These are phyloP conservation scores for Lyophyllum decastes DNA, from an alignment of 768 basidiomycete species.

Conservation along the genomic window DNA sequence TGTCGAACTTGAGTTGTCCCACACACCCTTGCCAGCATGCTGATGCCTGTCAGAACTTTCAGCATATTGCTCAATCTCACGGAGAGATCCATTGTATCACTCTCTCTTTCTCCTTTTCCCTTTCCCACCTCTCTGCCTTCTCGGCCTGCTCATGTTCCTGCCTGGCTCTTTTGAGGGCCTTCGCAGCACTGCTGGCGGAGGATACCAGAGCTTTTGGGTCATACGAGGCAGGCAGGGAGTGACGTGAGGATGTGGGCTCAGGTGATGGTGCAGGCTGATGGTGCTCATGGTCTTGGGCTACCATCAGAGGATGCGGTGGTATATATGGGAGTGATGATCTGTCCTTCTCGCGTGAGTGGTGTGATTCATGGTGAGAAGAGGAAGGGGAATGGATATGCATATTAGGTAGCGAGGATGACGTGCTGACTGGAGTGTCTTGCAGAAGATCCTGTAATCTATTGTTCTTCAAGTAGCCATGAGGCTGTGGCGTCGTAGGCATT, in stretches of 20 bases:
- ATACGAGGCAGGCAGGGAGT: conserved; percentile 10
- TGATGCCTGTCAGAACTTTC: conserved; percentile 3
- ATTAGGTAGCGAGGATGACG: conserved; percentile 47
- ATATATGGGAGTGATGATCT: conserved; percentile 20
- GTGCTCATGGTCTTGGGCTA: conserved; percentile 15
- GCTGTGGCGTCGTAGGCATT: conserved; percentile 14
- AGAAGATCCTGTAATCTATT: conserved; percentile 50
- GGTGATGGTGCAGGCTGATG: neutral
- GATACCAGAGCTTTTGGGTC: too few relatives aligned
- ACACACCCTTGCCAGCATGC: neutral
- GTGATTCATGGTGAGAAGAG: conserved; percentile 18
- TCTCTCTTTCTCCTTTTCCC: conserved; percentile 18
- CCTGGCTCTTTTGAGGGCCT: conserved; percentile 46
- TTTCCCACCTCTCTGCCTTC: conserved; percentile 18
- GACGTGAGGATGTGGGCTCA: conserved; percentile 3
- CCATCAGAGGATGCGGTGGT: conserved; percentile 2
- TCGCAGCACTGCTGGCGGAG: too few relatives aligned
- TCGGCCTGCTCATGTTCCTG: conserved; percentile 30
- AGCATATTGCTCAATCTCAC: conserved; percentile 1
- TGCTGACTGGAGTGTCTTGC: conserved; percentile 31
- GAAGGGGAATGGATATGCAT: conserved; percentile 24
- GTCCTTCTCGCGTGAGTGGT: too few relatives aligned
- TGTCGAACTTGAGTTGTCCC: conserved; percentile 1
- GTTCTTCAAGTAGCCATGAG: conserved; percentile 26
- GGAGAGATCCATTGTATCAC: conserved; percentile 2